Evolutionary conservation across 176 grass and related monocot species (phyloP).

Genomic region (Hyparrhenia diplandra): DNA sequence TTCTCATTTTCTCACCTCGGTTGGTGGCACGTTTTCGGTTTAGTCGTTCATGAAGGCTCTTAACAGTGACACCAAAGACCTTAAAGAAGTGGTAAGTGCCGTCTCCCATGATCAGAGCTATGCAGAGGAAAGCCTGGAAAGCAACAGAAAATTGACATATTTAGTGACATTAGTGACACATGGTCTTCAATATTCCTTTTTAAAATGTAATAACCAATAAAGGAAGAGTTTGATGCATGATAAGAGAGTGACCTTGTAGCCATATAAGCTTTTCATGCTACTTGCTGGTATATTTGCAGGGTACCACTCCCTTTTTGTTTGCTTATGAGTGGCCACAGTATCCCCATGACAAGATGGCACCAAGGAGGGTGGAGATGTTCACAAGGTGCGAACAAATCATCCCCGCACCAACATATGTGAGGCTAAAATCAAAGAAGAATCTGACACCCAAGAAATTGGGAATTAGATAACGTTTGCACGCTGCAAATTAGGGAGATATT

Average conservation of each 20-base stretch:
- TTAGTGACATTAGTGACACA: background rate
- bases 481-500: background rate
- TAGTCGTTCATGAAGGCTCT: conserved; percentile 37
- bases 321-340: conserved; percentile 85
- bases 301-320: conserved; percentile 72
- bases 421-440: conserved; percentile 89
- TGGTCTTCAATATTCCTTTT: background rate
- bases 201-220: too few relatives aligned
- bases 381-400: conserved; percentile 98
- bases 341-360: conserved; percentile 78
- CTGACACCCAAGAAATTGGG: conserved; percentile 29
- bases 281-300: conserved; percentile 56
- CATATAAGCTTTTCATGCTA: conserved; percentile 86
- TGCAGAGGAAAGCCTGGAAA: conserved; percentile 66
- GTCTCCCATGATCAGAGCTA: conserved; percentile 83
- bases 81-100: conserved; percentile 76
- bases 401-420: conserved; percentile 84
- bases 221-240: background rate
- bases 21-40: conserved; percentile 32
- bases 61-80: conserved; percentile 46
- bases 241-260: conserved; percentile 65
- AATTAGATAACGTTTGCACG: background rate
- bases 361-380: conserved; percentile 76
- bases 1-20: conserved; percentile 41
- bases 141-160: too few relatives aligned